Base-by-base conservation (phyloP, 345 rosid genomes). In the Pugionium cornutum region DNA sequence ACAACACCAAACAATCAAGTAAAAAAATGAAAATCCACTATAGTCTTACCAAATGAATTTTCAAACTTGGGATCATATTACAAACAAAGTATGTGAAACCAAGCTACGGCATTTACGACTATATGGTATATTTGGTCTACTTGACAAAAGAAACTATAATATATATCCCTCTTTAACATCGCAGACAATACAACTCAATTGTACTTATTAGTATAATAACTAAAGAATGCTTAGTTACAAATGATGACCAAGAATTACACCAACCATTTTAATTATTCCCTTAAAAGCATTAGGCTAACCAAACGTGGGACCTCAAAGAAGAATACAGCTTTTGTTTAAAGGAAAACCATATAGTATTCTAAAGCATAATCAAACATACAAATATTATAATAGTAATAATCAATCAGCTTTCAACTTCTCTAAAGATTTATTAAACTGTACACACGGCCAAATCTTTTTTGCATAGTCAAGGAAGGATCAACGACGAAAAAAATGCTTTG, bases 1-100 rank as follows among this genome's bases (percentile, higher is more conserved):
- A 72, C 76, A 70, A 83, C 25, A 47, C 81, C 81, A 91, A 86
- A 83, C 40, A 59, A 59, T 50, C 7, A 83, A 78, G 66, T 70
- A 53, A 49, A 9, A 40, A 68, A 49, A 64, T 30, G 31, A 26
- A 26, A 28, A 62, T 67, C 71, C 11, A 45, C 25, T 28, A 28
- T 32, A 30, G 39, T 63, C 54, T 44, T 53, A 34, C 57, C 41
- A 35, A 46, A 49, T 29, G 28, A 32, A 41, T 5, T 9, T 29
- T 53, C 49, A 34, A 33, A 51, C 48, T 41, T 18, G 44, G 27
- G 37, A 42, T 70, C 43, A 53, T 62, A 44, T 43, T 60, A 44
- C 44, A 10, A 18, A 18, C 18, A 18, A 18, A 18, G 18, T 10
- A 42, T 51, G 1, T 27, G 39, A 28, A 43, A 42, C 61, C 9